These are phyloP conservation scores for Lojkania enalia DNA, from an alignment of 2,329 filamentous ascomycete species.

Conservation along the genomic window DNA sequence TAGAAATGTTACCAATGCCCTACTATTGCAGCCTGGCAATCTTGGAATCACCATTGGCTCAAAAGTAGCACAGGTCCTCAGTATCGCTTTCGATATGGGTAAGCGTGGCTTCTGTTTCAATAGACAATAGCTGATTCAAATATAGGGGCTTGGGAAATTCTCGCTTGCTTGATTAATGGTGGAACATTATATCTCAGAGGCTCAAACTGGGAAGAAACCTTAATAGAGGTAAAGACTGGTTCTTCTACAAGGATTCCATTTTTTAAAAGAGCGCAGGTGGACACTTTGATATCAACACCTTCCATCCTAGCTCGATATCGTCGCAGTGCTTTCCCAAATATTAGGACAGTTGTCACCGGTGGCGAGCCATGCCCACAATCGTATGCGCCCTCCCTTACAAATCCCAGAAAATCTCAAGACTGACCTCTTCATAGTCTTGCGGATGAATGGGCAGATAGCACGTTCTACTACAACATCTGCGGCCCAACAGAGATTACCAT, in stretches of 20 bases:
- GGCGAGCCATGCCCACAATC: constrained; percentile 56
- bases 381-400: constrained; percentile 34
- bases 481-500: constrained; percentile 65
- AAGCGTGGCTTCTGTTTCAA: constrained; percentile 26
- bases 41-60: constrained; percentile 56
- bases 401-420: not conserved
- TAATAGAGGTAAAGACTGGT: constrained; percentile 47
- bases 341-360: constrained; percentile 58
- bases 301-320: constrained; percentile 58
- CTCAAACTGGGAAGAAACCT: constrained; percentile 53
- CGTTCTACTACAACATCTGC: constrained; percentile 55
- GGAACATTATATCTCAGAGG: constrained; percentile 59
- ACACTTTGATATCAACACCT: constrained; percentile 60
- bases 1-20: constrained; percentile 58
- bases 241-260: not conserved
- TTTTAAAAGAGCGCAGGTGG: constrained; percentile 43
- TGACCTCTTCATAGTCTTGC: constrained; percentile 47
- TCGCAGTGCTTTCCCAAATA: constrained; percentile 53
- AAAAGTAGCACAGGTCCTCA: constrained; percentile 60
- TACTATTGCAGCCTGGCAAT: constrained; percentile 56
- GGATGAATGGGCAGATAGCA: constrained; percentile 57
- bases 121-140: constrained; percentile 2
- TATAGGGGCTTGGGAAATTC: constrained; percentile 63
- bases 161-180: constrained; percentile 60
- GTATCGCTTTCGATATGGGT: constrained; percentile 66